A percentile compares a stretch with the other conserved stretches of the same genome.
Evolutionary conservation across 129 eudicot genomes (phyloP).

Genomic region (Pseudognaphalium luteoalbum): DNA sequence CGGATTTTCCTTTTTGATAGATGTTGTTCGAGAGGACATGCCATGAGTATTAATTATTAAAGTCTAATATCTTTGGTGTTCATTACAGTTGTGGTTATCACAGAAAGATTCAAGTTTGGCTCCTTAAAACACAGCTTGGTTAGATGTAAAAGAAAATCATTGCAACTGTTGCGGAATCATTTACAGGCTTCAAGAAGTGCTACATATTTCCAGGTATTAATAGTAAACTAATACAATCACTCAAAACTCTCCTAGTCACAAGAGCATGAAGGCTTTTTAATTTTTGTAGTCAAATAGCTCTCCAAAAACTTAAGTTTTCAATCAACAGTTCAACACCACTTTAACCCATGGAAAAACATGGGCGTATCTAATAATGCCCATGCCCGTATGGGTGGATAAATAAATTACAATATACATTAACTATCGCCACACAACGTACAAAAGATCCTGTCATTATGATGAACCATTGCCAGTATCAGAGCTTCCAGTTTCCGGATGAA

Average conservation of each 20-base stretch:
- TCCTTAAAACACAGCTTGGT: not conserved
- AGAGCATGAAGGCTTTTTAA: constrained; percentile 14
- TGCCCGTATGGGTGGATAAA: constrained; percentile 22
- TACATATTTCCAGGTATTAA: constrained; percentile 20
- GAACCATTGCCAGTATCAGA: constrained; percentile 42
- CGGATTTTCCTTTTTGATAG: not conserved
- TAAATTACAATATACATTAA: constrained; percentile 15
- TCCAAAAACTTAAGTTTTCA: constrained; percentile 28
- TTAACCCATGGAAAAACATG: constrained; percentile 24
- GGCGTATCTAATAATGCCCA: constrained; percentile 23
- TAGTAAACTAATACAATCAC: constrained; percentile 17
- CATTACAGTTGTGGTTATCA: constrained; percentile 7
- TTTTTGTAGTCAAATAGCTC: constrained; percentile 27
- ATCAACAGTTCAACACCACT: constrained; percentile 32
- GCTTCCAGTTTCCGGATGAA: constrained; percentile 40
- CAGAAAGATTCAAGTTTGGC: not conserved
- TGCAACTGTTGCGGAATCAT: not conserved
- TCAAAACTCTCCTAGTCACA: constrained; percentile 22
- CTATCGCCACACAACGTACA: constrained; percentile 10
- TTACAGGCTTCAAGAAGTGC: not conserved
- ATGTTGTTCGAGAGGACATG: not conserved
- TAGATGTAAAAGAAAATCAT: not conserved
- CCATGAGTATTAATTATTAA: not conserved
- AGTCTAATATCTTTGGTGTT: constrained; percentile 4
- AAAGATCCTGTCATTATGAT: constrained; percentile 21